Base-by-base conservation (phyloP, 208 protist species). In the Endotrypanum monterogeii region DNA sequence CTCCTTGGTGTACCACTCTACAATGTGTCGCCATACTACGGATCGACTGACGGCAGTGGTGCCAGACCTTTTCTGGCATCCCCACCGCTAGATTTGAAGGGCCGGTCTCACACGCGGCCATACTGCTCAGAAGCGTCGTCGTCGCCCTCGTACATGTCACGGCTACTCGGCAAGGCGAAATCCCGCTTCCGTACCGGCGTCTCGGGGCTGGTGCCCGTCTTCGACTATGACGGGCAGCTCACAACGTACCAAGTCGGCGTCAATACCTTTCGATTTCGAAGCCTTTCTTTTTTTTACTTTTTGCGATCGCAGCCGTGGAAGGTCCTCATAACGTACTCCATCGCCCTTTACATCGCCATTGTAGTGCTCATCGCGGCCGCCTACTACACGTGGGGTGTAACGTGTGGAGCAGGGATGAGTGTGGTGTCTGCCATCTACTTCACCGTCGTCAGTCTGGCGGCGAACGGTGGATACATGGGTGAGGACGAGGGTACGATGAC, bases 381-480 rank as follows among this genome's bases (percentile, higher is more conserved):
- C 30, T 96, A 96, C 72, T 85, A 87, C 61, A 23, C 73, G 51
- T 96, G 91, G 91, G 81, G 81, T 16, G 48, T 52, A 54, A 56
- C 61, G 51, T 96, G 92, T 67, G 89, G 91, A 14, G 91, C 87
- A 2, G 63, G 41, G 7, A 71, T 80, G 39, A 87, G 73, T 67
- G 74, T 74, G 58, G 78, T 92, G 25, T 68, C 62, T 9, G 77
- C 92, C 28, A 66, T 93, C 39, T 96, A 96, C 81, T 96, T 96
- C 71, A 89, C 88, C 3, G 79, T 94, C 14, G 92, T 96, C 25
- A 93, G 88, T 51, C 81, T 96, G 3, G 89, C 92, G 30, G 92
- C 92, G 8, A 96, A 96, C 56, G 92, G 92, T 32, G 92, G 92
- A 20, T 96, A 96, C 74, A 76, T 94, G 56, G 92, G 92, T 48